Base-by-base conservation (phyloP, 768 basidiomycete genomes). In the Rhodosporidiobolus sp. region DNA sequence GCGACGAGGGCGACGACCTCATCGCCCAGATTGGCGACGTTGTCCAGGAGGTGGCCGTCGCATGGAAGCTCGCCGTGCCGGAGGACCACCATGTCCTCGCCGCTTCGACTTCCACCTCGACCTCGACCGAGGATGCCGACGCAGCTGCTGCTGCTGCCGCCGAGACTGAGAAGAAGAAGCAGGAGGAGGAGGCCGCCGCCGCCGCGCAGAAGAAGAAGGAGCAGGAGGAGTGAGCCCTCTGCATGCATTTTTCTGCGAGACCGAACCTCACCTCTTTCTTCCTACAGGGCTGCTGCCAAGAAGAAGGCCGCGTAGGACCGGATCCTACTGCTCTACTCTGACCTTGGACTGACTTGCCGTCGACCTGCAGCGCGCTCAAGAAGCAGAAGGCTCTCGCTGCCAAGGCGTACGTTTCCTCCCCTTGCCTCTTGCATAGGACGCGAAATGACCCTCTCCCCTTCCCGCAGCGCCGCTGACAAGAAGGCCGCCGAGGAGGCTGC, bases 21-120 rank as follows among this genome's bases (percentile, higher is more conserved):
- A 43, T 70, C 59, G 69, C 20, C 11, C 10, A 32, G 45, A 55
- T 70, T 32, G 69, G 69, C 30, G 53, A 65, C 32, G 54, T 50
- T 10, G 69, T 70, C 56, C 26, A 56, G 26, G 45, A 70, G 35
- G 64, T 70, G 9, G 69, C 64, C 32, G 60, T 54, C 2, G 69
- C 69, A 17, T 61, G 53, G 58, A 65, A 70, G 46, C 48, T 67
- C 24, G 48, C 61, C 9, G 4, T 67, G 16, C 60, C 60, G 4
- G 46, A 46, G 50, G 50, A 32, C 10, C 1, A 32, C 11, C 28
- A 11, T 28, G 20, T 28, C 24, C 30, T 9, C 49, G 49, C 35
- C 26, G 12, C 32, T 24, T 11, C 35, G 12, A 9, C 32, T 24
- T 11, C 35, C 4, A 9, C 50, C 14, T 12, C 32, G n/a, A 34